Conservation (phyloP, 805 yeast genomes). For the Kodamaea laetipori region DNA sequence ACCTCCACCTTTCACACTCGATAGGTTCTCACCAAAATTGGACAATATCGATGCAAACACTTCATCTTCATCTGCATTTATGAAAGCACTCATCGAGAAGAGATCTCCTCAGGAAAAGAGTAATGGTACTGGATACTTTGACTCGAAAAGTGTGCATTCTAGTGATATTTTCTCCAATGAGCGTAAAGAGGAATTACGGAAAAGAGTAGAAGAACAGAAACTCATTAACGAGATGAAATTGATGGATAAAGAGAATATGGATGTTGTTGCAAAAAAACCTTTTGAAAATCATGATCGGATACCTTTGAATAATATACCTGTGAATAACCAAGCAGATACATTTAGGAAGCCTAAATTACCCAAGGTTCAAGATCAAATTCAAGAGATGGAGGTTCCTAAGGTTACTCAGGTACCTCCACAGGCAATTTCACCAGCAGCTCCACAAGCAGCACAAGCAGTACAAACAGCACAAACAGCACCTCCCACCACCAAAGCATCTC, state of each 20-base stretch:
- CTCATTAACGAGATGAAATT: background rate
- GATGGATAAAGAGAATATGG: slow-evolving; percentile 9
- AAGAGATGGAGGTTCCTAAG: too few species aligned
- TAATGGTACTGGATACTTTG: background rate
- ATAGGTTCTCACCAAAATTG: slow-evolving; percentile 10
- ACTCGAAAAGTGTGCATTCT: background rate
- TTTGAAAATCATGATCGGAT: slow-evolving; percentile 12
- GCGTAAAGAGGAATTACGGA: slow-evolving; percentile 21
- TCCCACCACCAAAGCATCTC: background rate
- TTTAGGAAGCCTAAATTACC: slow-evolving; percentile 36
- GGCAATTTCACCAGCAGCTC: too few species aligned
- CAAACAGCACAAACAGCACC: slow-evolving; percentile 7
- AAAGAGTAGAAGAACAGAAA: slow-evolving; percentile 30
- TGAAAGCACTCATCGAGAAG: slow-evolving; percentile 12
- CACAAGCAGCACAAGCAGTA: background rate
- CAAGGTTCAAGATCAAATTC: background rate
- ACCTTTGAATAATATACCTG: slow-evolving; percentile 23
- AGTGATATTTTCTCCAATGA: slow-evolving; percentile 20
- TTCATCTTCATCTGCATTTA: slow-evolving; percentile 9
- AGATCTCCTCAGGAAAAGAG: slow-evolving; percentile 2
- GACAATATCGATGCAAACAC: slow-evolving; percentile 1
- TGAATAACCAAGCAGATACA: slow-evolving; percentile 19
- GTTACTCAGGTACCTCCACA: too few species aligned
- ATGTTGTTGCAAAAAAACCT: slow-evolving; percentile 2
- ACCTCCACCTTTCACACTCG: slow-evolving; percentile 13